Evolutionary conservation across 2,329 filamentous ascomycete species (phyloP).

Genomic region (Ceratocystis papillata): DNA sequence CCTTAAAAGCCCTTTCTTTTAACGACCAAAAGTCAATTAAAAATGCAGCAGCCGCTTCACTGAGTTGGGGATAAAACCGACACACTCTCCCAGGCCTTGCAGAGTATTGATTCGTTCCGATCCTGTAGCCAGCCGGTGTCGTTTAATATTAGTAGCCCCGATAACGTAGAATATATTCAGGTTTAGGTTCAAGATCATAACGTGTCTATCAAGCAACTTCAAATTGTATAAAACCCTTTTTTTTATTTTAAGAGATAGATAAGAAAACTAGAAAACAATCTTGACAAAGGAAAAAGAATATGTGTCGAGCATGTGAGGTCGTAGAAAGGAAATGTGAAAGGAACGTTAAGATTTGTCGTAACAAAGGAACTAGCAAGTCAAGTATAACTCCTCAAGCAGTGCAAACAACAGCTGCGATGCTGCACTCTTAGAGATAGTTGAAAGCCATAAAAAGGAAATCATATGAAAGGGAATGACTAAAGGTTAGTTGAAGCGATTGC

Average conservation of each 20-base stretch:
- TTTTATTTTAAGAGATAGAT: background rate
- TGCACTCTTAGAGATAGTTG: background rate
- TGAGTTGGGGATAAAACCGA: no score
- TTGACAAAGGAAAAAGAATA: conserved; percentile 14
- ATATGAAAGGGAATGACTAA: conserved; percentile 17
- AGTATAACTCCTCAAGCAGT: conserved; percentile 17
- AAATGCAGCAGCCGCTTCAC: no score
- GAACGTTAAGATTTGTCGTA: conserved; percentile 18
- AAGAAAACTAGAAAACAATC: background rate
- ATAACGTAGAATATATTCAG: no score
- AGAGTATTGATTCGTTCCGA: no score
- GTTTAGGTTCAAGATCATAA: background rate
- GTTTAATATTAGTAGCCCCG: no score
- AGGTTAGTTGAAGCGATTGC: conserved; percentile 12
- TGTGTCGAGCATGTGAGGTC: conserved; percentile 7
- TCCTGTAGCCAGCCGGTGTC: no score
- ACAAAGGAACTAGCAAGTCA: conserved; percentile 23
- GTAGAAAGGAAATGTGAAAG: conserved; percentile 21
- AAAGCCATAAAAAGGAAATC: conserved; percentile 13
- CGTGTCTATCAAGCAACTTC: background rate
- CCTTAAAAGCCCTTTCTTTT: no score
- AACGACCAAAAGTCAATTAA: no score
- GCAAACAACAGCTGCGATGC: background rate
- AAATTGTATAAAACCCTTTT: background rate
- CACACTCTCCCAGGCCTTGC: no score